These are phyloP conservation scores for Boeremia exigua DNA, from an alignment of 2,329 filamentous ascomycete species.

Conservation along the genomic window DNA sequence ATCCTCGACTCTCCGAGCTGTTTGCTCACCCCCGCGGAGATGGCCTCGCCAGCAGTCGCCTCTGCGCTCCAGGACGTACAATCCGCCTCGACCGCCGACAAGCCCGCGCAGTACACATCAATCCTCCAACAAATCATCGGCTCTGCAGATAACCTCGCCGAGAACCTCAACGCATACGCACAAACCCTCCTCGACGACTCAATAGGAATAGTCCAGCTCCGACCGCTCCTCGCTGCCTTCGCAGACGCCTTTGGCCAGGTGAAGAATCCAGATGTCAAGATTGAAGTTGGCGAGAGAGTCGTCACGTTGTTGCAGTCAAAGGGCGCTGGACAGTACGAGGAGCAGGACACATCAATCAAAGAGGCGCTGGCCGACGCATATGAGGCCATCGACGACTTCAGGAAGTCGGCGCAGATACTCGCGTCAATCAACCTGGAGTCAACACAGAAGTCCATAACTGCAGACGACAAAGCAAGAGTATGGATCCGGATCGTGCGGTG, in stretches of 20 bases:
- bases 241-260: conserved; percentile 67
- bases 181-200: conserved; percentile 71
- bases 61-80: conserved; percentile 59
- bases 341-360: conserved; percentile 80
- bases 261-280: conserved; percentile 68
- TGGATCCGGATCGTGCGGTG: conserved; percentile 96
- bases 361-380: conserved; percentile 83
- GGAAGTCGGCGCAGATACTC: conserved; percentile 76
- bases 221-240: conserved; percentile 72
- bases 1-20: conserved; percentile 1
- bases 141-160: conserved; percentile 55
- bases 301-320: conserved; percentile 70
- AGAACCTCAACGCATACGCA: conserved; percentile 72
- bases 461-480: conserved; percentile 80
- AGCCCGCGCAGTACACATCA: conserved; percentile 62
- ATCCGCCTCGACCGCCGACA: conserved; percentile 55
- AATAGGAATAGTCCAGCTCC: conserved; percentile 77
- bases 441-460: conserved; percentile 81
- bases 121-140: conserved; percentile 64
- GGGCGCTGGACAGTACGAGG: conserved; percentile 74
- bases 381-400: conserved; percentile 81
- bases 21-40: conserved; percentile 32
- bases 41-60: conserved; percentile 59
- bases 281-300: conserved; percentile 77
- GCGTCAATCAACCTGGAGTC: conserved; percentile 87